These are phyloP conservation scores for Hsuehochloa calcarea DNA, from an alignment of 176 grass and related monocot genomes.

Conservation along the genomic window DNA sequence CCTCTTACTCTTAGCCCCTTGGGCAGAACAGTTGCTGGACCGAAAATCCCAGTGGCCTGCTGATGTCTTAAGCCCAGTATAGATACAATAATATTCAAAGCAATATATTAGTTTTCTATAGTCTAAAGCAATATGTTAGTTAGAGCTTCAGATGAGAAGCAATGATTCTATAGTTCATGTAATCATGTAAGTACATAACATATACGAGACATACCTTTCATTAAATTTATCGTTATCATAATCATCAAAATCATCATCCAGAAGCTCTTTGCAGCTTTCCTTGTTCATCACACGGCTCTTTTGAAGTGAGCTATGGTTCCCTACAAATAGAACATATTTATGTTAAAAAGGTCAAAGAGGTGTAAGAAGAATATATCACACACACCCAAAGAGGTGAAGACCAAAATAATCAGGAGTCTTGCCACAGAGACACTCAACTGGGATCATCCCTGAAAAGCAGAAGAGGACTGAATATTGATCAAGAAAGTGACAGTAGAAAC, in stretches of 20 bases:
- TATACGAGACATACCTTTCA: constrained; percentile 32
- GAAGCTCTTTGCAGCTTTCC: constrained; percentile 44
- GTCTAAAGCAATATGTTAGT: not conserved
- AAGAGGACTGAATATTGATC: no score
- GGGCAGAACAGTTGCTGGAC: constrained; percentile 27
- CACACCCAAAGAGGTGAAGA: no score
- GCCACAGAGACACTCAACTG: no score
- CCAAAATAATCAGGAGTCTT: no score
- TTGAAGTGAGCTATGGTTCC: constrained; percentile 27
- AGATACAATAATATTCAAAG: constrained; percentile 22
- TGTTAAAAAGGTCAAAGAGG: no score
- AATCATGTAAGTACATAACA: not conserved
- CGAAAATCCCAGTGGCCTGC: constrained; percentile 20
- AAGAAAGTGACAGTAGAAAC: no score
- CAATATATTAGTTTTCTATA: not conserved
- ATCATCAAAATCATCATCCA: constrained; percentile 34
- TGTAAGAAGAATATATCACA: no score
- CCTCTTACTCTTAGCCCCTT: constrained; percentile 40
- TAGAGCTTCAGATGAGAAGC: not conserved
- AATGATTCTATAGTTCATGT: not conserved
- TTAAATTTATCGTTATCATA: constrained; percentile 26
- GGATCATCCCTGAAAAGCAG: no score
- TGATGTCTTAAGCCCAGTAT: constrained; percentile 33
- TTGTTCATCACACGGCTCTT: constrained; percentile 25
- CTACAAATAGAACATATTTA: constrained; percentile 26